Base-by-base conservation (phyloP, 2,329 filamentous ascomycete species). In the Cytospora mali region DNA sequence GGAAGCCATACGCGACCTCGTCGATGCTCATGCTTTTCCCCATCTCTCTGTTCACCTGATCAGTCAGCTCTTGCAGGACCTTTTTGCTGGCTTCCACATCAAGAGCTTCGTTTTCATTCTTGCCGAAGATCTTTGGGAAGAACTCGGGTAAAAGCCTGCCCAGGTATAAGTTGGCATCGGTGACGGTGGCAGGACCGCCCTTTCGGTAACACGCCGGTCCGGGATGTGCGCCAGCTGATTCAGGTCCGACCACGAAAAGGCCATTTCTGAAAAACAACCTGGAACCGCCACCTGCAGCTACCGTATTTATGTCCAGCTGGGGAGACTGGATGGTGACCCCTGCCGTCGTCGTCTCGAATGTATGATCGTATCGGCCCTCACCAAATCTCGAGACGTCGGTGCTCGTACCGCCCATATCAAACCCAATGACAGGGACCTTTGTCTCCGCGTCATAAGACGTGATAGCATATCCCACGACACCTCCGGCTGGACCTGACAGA, bases 51-150 rank as follows among this genome's bases (percentile, higher is more conserved):
- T 96, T 95, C 71, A 97, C 90, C 69, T 92, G 82, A 46, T 89
- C 83, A 0, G 92, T 86, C 11, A 97, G 79, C 68, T 93, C 87
- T 66, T 89, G 82, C 65, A 97, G 90, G 1, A 91, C 83, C 69
- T 84, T 87, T 72, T 87, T 84, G 69, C 91, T 96, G 0, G 91
- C 90, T 62, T 89, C 84, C 1, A 85, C 80, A 71, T 97, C 93
- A 1, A 97, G 77, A 0, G 88, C 88, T 73, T 95, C 85, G 62
- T 97, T 83, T 72, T 97, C 93, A 51, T 93, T 89, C 73, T 92
- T 89, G 52, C 94, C 94, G 69, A 98, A 97, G 64, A 98, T 97
- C 73, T 93, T 94, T 0, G 93, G 93, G 71, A 97, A 97, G 80
- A 95, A 96, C 66, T 96, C 91, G 0, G 93, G 93, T 1, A 97